Conservation (phyloP, 2,329 filamentous ascomycete species). For the Cordyceps fumosorosea region DNA sequence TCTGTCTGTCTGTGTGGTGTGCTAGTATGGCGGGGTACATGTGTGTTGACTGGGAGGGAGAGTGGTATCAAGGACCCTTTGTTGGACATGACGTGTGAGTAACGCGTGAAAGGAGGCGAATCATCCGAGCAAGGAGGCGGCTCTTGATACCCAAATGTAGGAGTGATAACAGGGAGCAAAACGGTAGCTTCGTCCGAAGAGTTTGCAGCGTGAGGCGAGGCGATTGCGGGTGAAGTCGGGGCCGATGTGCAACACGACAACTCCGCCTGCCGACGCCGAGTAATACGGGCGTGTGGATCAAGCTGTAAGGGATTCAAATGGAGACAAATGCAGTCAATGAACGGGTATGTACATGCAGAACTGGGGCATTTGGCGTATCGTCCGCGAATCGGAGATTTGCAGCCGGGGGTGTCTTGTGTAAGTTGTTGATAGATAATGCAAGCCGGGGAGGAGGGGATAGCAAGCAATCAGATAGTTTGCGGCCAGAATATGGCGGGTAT, state of each 20-base stretch:
- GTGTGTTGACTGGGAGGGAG: background rate
- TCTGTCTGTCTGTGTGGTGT: background rate
- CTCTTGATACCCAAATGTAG: background rate
- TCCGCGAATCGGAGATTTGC: background rate
- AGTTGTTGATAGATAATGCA: background rate
- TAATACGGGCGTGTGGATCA: constrained; percentile 5
- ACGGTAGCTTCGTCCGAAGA: background rate
- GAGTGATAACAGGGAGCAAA: background rate
- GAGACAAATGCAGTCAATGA: background rate
- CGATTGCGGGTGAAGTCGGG: constrained; percentile 2
- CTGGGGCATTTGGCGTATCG: background rate
- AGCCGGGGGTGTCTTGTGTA: background rate
- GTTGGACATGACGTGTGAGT: background rate
- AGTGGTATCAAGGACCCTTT: background rate
- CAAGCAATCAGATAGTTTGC: background rate
- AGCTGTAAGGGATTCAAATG: background rate
- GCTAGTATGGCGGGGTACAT: background rate
- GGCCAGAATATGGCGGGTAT: background rate
- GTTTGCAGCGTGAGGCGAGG: background rate
- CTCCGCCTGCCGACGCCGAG: background rate
- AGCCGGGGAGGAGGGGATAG: background rate
- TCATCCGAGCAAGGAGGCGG: background rate
- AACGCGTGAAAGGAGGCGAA: background rate
- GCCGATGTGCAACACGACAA: background rate
- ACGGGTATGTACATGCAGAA: background rate